Percentiles rank a stretch among this genome's conserved stretches.
phyloP scores from a whole-genome alignment of 768 basidiomycete species.

The Lentinula detonsa region DNA sequence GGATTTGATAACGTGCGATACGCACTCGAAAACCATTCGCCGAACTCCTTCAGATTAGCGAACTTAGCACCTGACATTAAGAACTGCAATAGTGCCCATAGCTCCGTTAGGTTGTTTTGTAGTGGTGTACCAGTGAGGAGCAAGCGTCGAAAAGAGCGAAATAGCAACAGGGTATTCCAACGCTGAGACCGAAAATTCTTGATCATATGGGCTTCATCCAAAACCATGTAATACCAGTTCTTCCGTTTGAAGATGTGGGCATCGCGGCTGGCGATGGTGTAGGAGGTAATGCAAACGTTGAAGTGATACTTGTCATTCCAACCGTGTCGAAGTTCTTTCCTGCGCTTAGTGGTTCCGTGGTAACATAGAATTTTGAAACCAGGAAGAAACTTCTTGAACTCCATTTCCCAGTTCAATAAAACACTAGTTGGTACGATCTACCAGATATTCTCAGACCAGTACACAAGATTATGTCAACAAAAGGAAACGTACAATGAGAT shows the following conservation, averaged over 20 bases:
- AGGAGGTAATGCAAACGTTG: constrained; percentile 94
- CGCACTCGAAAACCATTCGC: constrained; percentile 91
- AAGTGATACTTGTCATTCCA: constrained; percentile 88
- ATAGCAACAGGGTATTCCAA: constrained; percentile 89
- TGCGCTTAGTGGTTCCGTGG: constrained; percentile 83
- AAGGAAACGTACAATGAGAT: constrained; percentile 61
- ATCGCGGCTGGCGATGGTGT: constrained; percentile 87
- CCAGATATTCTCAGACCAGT: neutral
- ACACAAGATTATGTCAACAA: constrained; percentile 13
- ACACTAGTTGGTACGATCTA: constrained; percentile 91
- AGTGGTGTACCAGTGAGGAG: constrained; percentile 94
- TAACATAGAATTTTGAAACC: constrained; percentile 85
- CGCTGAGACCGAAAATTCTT: constrained; percentile 94
- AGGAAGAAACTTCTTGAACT: constrained; percentile 93
- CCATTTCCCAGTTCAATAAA: constrained; percentile 93
- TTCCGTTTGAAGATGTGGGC: constrained; percentile 90
- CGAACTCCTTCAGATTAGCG: constrained; percentile 89
- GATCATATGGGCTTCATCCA: constrained; percentile 97
- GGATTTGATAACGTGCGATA: constrained; percentile 21
- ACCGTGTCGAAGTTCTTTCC: constrained; percentile 84
- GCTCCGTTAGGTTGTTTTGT: constrained; percentile 92
- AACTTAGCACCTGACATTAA: constrained; percentile 87
- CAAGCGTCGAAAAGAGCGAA: constrained; percentile 79
- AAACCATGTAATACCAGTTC: constrained; percentile 92
- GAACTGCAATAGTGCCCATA: constrained; percentile 95